These are phyloP conservation scores for Globisporangium cederbergense DNA, from an alignment of 352 stramenopile genomes.

Conservation along the genomic window DNA sequence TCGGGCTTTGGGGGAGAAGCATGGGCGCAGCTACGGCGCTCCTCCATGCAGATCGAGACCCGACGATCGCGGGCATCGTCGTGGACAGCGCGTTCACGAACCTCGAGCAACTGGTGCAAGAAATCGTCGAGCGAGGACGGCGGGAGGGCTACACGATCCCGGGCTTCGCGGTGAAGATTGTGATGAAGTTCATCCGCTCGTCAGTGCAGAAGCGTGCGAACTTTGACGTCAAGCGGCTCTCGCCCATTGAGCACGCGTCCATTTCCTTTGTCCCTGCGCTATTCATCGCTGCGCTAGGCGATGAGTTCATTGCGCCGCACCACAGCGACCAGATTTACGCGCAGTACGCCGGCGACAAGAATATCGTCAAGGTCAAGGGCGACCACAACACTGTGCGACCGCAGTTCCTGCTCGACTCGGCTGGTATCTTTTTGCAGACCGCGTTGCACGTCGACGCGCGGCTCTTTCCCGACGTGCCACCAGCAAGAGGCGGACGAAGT, in stretches of 20 bases:
- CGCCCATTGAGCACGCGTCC: constrained; percentile 85
- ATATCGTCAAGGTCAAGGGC: constrained; percentile 96
- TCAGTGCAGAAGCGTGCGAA: constrained; percentile 90
- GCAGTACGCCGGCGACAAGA: constrained; percentile 97
- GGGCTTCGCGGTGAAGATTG: constrained; percentile 88
- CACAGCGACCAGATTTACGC: constrained; percentile 81
- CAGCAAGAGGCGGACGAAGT: constrained; percentile 21
- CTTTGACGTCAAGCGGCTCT: constrained; percentile 81
- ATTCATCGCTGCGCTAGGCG: constrained; percentile 93
- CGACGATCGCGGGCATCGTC: constrained; percentile 96
- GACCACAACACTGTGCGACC: constrained; percentile 97
- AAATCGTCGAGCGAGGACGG: constrained; percentile 96
- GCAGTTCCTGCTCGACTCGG: constrained; percentile 94
- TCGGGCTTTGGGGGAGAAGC: constrained; percentile 96
- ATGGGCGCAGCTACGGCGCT: constrained; percentile 98
- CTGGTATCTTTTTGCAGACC: constrained; percentile 95
- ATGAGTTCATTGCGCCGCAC: constrained; percentile 93
- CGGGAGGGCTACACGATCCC: constrained; percentile 92
- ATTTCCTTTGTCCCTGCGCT: constrained; percentile 96
- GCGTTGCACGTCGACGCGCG: constrained; percentile 81
- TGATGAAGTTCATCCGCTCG: constrained; percentile 88
- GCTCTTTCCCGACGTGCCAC: constrained; percentile 29
- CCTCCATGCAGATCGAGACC: constrained; percentile 96
- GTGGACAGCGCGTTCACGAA: constrained; percentile 97
- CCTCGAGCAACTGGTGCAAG: constrained; percentile 93